Evolutionary conservation across 306 rosid genomes (phyloP).

Genomic region (Citrullus mucosospermus): DNA sequence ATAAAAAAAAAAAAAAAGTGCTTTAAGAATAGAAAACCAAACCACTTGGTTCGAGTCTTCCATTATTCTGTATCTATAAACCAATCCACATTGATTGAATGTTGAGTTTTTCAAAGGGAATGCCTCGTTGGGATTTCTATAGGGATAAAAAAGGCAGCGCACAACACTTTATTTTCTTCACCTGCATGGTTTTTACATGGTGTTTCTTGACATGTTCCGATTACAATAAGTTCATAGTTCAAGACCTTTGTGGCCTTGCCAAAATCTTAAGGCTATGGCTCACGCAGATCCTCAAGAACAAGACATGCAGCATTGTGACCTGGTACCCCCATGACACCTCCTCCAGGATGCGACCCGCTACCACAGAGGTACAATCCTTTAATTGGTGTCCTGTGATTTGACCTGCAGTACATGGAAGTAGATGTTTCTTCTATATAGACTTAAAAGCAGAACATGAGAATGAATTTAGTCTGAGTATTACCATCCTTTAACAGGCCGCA

Average conservation of each 20-base stretch:
- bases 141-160: background rate
- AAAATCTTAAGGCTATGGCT: background rate
- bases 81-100: background rate
- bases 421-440: background rate
- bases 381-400: constrained; percentile 66
- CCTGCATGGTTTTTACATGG: background rate
- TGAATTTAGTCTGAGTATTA: constrained; percentile 6
- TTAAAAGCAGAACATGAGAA: background rate
- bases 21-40: background rate
- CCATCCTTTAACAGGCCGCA: constrained; percentile 85
- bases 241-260: background rate
- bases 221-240: background rate
- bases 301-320: constrained; percentile 80
- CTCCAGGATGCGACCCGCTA: constrained; percentile 89
- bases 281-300: constrained; percentile 47
- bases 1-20: background rate
- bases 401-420: constrained; percentile 30
- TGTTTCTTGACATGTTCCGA: background rate
- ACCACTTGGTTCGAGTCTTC: background rate
- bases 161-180: background rate
- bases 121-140: background rate
- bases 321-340: constrained; percentile 95
- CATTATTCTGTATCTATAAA: background rate
- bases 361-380: constrained; percentile 65
- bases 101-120: background rate